Percentiles rank a stretch among this genome's conserved stretches.
phyloP scores from a whole-genome alignment of 208 protist species.

The Leishmania tarentolae region DNA sequence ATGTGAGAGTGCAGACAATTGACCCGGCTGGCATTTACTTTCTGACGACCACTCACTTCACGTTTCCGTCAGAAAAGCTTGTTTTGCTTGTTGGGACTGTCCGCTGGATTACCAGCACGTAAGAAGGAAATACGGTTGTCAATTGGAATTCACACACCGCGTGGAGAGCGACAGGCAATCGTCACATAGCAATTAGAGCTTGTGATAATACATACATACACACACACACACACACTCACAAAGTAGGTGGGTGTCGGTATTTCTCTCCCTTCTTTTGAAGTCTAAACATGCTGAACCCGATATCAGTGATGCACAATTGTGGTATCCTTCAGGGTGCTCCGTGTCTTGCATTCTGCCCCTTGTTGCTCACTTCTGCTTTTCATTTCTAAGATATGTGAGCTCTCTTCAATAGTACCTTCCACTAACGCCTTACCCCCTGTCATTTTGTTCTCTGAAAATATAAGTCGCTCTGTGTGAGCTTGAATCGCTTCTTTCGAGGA shows the following conservation, averaged over 20 bases:
- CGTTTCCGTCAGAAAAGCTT: slow-evolving; percentile 71
- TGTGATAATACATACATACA: neutral
- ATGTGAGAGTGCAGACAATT: slow-evolving; percentile 68
- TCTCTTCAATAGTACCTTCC: neutral
- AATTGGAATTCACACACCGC: neutral
- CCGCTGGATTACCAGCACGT: slow-evolving; percentile 76
- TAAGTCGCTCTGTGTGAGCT: neutral
- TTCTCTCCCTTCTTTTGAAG: neutral
- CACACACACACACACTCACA: neutral
- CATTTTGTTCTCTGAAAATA: neutral
- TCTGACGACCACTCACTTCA: slow-evolving; percentile 77
- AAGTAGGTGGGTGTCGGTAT: neutral
- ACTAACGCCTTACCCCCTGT: neutral
- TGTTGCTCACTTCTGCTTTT: neutral
- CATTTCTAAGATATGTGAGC: neutral
- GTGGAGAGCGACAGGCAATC: neutral
- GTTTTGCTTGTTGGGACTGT: slow-evolving; percentile 70
- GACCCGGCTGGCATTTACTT: slow-evolving; percentile 72
- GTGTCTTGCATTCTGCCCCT: neutral
- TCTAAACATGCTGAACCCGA: neutral
- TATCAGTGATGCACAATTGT: neutral
- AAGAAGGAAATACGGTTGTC: neutral
- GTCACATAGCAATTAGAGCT: neutral
- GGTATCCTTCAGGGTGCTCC: neutral
- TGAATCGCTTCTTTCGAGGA: neutral